Conservation (phyloP, 1,284 basidiomycete species). For the Wallemia ichthyophaga region DNA sequence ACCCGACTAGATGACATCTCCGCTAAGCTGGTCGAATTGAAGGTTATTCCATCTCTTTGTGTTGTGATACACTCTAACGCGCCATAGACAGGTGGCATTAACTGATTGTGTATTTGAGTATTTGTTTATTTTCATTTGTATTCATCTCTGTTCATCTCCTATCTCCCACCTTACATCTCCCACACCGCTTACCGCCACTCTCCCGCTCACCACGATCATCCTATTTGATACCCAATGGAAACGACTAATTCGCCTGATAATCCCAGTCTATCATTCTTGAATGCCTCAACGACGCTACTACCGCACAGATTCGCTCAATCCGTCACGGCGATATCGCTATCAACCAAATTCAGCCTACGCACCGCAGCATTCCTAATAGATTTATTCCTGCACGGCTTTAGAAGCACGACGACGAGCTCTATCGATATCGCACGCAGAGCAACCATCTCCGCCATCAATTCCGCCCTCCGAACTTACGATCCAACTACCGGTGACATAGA, state of each 20-base stretch:
- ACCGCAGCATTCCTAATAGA: slow-evolving; percentile 18
- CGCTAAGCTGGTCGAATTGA: not conserved
- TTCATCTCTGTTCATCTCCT: too few relatives aligned
- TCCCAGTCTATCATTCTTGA: not conserved
- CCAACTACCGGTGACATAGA: slow-evolving; percentile 7
- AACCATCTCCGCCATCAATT: slow-evolving; percentile 17
- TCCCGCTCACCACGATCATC: too few relatives aligned
- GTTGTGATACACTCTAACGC: not conserved
- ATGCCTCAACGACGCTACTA: slow-evolving; percentile 11
- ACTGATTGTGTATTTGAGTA: not conserved
- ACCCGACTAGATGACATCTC: not conserved
- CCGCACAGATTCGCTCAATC: slow-evolving; percentile 16
- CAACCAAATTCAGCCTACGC: slow-evolving; percentile 15
- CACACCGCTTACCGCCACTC: too few relatives aligned
- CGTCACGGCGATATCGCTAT: slow-evolving; percentile 16
- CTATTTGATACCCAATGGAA: not conserved
- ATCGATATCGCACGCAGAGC: slow-evolving; percentile 16
- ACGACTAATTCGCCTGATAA: not conserved
- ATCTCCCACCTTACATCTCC: too few relatives aligned
- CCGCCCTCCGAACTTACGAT: slow-evolving; percentile 16
- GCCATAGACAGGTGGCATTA: not conserved
- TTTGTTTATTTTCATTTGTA: too few relatives aligned
- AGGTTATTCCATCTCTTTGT: not conserved
- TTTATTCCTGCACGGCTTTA: slow-evolving; percentile 15
- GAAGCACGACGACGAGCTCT: slow-evolving; percentile 6